Conservation (phyloP, 768 basidiomycete genomes). For the Tylopilus cervinicoccineus region DNA sequence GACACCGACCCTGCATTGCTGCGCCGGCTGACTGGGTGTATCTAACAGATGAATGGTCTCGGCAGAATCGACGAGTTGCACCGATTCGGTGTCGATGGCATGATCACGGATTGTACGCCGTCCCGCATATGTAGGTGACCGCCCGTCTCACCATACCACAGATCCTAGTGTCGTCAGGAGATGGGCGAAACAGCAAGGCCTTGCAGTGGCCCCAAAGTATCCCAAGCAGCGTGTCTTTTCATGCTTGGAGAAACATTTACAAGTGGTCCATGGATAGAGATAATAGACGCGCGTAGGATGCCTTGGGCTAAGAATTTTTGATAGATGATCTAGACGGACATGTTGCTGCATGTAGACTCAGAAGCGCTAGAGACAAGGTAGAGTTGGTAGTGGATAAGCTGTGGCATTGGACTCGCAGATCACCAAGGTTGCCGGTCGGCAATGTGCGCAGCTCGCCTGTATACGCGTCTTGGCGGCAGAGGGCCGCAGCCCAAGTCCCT, state of each 20-base stretch:
- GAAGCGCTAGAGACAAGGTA: too few species aligned
- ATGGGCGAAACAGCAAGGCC: conserved; percentile 50
- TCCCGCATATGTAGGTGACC: not conserved
- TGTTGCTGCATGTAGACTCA: too few species aligned
- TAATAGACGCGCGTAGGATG: too few species aligned
- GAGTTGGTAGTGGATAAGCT: too few species aligned
- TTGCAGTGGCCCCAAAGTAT: conserved; percentile 51
- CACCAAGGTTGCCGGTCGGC: conserved; percentile 5
- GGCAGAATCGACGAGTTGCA: conserved; percentile 59
- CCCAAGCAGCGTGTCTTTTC: conserved; percentile 55
- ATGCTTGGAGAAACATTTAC: conserved; percentile 52
- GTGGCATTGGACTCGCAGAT: not conserved
- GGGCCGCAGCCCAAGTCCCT: not conserved
- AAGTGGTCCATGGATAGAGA: not conserved
- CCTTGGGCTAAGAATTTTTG: not conserved
- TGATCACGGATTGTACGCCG: conserved; percentile 66
- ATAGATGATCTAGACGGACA: too few species aligned
- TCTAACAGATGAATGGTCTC: conserved; percentile 53
- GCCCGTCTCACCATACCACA: conserved; percentile 12
- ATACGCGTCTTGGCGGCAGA: conserved; percentile 22
- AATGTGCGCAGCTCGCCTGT: conserved; percentile 1
- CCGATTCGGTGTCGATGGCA: conserved; percentile 63
- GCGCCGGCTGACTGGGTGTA: not conserved
- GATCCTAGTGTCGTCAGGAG: conserved; percentile 57
- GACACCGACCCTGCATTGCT: not conserved